phyloP scores from a whole-genome alignment of 306 rosid species.

The Pyrus communis region DNA sequence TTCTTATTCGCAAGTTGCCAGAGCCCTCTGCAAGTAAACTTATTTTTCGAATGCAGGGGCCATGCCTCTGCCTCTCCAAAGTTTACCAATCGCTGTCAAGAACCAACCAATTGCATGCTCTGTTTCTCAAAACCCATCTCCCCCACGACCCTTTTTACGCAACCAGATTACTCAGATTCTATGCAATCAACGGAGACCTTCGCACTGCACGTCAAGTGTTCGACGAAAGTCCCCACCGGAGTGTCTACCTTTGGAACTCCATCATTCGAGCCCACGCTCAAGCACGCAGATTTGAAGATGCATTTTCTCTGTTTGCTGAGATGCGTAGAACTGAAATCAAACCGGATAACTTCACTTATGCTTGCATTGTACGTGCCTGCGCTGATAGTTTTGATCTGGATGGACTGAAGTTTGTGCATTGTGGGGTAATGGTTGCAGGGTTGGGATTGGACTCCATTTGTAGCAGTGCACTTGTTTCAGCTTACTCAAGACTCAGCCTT shows the following conservation, averaged over 20 bases:
- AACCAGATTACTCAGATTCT: constrained; percentile 47
- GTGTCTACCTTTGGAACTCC: constrained; percentile 78
- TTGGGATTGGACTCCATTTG: constrained; percentile 30
- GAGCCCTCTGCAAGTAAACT: too few species aligned
- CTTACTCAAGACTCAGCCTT: constrained; percentile 56
- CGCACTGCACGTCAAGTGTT: constrained; percentile 50
- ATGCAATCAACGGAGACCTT: constrained; percentile 36
- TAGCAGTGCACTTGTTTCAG: constrained; percentile 52
- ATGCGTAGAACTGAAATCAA: constrained; percentile 39
- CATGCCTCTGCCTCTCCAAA: constrained; percentile 43
- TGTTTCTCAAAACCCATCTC: constrained; percentile 44
- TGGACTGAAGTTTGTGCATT: constrained; percentile 31
- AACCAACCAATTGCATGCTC: constrained; percentile 56
- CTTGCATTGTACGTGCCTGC: constrained; percentile 37
- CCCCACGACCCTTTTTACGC: constrained; percentile 66
- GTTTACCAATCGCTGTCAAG: constrained; percentile 41
- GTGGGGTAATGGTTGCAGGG: constrained; percentile 29
- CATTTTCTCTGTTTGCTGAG: constrained; percentile 46
- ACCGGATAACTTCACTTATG: constrained; percentile 46
- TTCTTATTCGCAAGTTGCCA: too few species aligned
- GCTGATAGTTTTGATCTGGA: constrained; percentile 26
- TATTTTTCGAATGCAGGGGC: constrained; percentile 23
- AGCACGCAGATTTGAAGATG: constrained; percentile 31
- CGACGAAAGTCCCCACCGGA: constrained; percentile 46
- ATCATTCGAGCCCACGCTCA: constrained; percentile 68